phyloP scores from a whole-genome alignment of 345 rosid species.

The Citrus unshiu region DNA sequence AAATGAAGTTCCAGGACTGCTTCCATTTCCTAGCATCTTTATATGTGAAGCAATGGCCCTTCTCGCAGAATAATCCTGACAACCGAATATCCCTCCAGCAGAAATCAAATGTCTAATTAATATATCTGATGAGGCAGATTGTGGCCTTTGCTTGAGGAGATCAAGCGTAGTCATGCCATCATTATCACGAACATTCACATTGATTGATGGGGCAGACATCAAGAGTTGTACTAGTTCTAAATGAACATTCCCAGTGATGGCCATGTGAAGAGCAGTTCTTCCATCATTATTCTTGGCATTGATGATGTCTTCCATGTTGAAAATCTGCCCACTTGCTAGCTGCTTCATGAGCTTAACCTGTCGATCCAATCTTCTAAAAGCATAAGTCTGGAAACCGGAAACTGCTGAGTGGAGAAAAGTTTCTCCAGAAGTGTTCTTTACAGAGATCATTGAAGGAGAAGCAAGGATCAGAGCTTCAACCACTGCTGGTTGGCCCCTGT shows the following conservation, averaged over 20 bases:
- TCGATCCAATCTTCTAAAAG: slow-evolving; percentile 70
- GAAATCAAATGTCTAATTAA: slow-evolving; percentile 64
- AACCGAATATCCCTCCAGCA: slow-evolving; percentile 67
- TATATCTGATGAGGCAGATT: slow-evolving; percentile 61
- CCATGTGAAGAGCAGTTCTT: slow-evolving; percentile 80
- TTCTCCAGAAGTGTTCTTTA: slow-evolving; percentile 62
- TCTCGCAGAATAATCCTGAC: slow-evolving; percentile 48
- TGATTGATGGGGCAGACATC: slow-evolving; percentile 56
- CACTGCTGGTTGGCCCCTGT: slow-evolving; percentile 61
- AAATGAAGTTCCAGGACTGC: slow-evolving; percentile 82
- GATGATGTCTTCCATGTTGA: slow-evolving; percentile 39
- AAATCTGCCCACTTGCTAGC: slow-evolving; percentile 32
- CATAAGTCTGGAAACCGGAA: slow-evolving; percentile 69
- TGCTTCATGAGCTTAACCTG: slow-evolving; percentile 70
- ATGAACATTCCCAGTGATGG: slow-evolving; percentile 64
- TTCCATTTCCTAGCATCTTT: slow-evolving; percentile 62
- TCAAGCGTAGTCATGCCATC: slow-evolving; percentile 85
- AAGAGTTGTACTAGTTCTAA: slow-evolving; percentile 62
- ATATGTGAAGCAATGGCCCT: slow-evolving; percentile 61
- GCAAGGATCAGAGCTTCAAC: slow-evolving; percentile 53
- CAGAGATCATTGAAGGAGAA: slow-evolving; percentile 49
- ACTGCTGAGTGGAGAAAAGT: slow-evolving; percentile 77
- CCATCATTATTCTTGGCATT: slow-evolving; percentile 62
- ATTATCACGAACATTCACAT: slow-evolving; percentile 57
- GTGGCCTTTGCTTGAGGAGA: slow-evolving; percentile 63